Base-by-base conservation (phyloP, 192 early-diverging fungal species). In the Chytriomyces confervae region DNA sequence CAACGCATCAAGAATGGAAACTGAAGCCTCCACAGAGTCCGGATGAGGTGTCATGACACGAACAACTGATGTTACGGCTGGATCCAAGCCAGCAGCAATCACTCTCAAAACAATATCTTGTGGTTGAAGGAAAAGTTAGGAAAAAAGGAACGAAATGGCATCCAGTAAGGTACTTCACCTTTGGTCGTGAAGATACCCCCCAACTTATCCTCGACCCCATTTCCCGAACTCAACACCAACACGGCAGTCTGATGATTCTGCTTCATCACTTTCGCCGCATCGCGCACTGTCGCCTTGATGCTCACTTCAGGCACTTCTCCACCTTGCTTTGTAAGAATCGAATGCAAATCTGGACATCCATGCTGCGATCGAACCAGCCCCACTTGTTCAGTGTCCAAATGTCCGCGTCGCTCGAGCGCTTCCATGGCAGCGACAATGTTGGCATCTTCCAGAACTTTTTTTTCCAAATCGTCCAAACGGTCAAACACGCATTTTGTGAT, bases 161-260 rank as follows among this genome's bases (percentile, higher is more conserved):
- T n/a, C n/a, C n/a, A n/a, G n/a, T n/a, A n/a, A n/a, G n/a, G n/a
- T n/a, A n/a, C n/a, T n/a, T n/a, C 13, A 57, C 53, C 53, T 70
- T 91, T 95, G 82, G 91, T 93, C 20, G 96, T 97, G 81, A 97
- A 96, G 72, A 97, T 97, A 70, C 96, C 96, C 9, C 93, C 91
- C 62, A 97, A 87, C 23, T 85, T 89, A 50, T 84, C 74, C 50
- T 88, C 81, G 4, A 77, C 76, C 7, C 84, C 86, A 36, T n/a
- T 65, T 10, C 61, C 61, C 3, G 57, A 10, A 48, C 78, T 76
- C 9, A 82, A 78, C 0, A 88, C 86, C 7, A 88, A 69, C 23
- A 88, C 83, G 50, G 86, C 86, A 20, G 86, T 88, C 66, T 81
- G 82, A 57, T 80, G 79, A 51, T 63, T 67, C 6, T 79, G 49